Base-by-base conservation (phyloP, 2,329 filamentous ascomycete species). In the Coniochaeta hoffmannii region DNA sequence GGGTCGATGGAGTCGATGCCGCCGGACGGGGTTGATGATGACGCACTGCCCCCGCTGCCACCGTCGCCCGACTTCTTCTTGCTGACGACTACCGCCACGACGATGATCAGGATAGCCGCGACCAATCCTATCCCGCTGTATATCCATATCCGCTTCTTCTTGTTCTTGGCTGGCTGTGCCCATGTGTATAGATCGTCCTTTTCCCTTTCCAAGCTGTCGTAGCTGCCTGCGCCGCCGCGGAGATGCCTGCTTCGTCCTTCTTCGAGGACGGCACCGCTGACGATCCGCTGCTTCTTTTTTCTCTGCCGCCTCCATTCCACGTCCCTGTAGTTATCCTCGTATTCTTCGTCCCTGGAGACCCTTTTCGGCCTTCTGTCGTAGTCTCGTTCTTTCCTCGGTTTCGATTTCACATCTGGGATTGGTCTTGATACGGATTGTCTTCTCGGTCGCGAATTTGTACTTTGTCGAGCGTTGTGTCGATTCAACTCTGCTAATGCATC, bases 181-280 rank as follows among this genome's bases (percentile, higher is more conserved):
- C 34, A 35, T 11, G 31, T 15, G 30, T 51, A 51, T 7, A 14
- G 14, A 26, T 32, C 30, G 49, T 34, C 49, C 14, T 51, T 51
- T 68, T 79, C 72, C 68, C 80, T 76, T 64, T 78, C 71, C 64
- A 73, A 68, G 63, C 78, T 74, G 64, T 79, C 65, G 71, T 70
- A 74, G 74, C 75, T 76, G 68, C 64, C 60, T 3, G 62, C 70
- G 62, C 77, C 76, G 5, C 66, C 69, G 6, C 69, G 68, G 55
- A 56, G 59, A 38, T 58, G 53, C 19, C 61, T 66, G 7, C 69
- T 69, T n/a, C 73, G 70, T 0, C 86, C 87, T 66, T 90, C 87
- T 64, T 90, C 87, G 61, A 88, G 73, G 17, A 87, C 71, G 0
- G 85, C 84, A 19, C 86, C 87, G 59, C 87, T 90, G 19, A 87